Base-by-base conservation (phyloP, 441 rosid genomes). In the Manihot esculenta region DNA sequence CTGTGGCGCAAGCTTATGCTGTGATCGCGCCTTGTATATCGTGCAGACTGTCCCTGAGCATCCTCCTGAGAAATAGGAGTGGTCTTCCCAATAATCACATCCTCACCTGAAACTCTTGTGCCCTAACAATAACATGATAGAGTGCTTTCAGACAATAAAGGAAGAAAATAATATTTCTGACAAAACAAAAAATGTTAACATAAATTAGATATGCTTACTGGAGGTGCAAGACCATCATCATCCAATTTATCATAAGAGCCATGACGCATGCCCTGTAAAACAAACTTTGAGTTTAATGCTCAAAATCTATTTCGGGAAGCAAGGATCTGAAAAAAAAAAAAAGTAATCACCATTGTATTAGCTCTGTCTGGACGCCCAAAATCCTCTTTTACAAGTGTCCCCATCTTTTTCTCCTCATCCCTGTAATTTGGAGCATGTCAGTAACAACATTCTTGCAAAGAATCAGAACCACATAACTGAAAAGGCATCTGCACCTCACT, bases 361-460 rank as follows among this genome's bases (percentile, higher is more conserved):
- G 87, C 80, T 81, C 97, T 87, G 78, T 93, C 97, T 14, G 99
- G 98, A 62, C 91, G 96, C 23, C 98, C 98, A 71, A 95, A 95
- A 82, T 95, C 98, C 80, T 95, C 99, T 85, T 95, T 95, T 70
- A 95, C 96, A 66, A 95, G 98, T 14, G 98, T 95, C 21, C 99
- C 99, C 99, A 95, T 91, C 83, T 93, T 91, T 86, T 93, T 93
- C 89, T 95, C 99, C 85, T 91, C 99, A 68, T 95, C 99, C 80
- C 99, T 95, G 81, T 64, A 66, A 57, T 72, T 53, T n/a, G 50
- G 64, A 73, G 64, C 18, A 62, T 45, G 64, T 55, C 68, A 66
- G 72, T 56, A 63, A n/a, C 41, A 51, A 53, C 72, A 71, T 48
- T 26, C 23, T 20, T 62, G 51, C 26, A 60, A 72, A 68, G 53